Conservation (phyloP, 2,329 filamentous ascomycete genomes). For the Fusarium circinatum region DNA sequence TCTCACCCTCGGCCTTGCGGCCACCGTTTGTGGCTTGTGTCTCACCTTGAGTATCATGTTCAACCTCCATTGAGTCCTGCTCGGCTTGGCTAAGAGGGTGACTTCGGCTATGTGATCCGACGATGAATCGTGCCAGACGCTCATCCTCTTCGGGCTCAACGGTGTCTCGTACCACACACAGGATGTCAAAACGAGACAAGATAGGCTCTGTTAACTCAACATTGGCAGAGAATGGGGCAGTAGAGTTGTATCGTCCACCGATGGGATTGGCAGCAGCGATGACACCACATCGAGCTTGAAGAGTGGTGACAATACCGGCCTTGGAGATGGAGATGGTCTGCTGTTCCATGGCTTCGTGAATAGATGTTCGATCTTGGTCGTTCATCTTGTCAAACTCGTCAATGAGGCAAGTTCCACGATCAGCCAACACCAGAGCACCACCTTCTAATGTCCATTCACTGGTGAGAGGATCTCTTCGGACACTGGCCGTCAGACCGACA, state of each 20-base stretch:
- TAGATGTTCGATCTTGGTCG: constrained; percentile 96
- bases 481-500: constrained; percentile 96
- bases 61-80: constrained; percentile 69
- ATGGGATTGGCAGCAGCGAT: constrained; percentile 97
- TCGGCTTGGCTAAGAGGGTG: constrained; percentile 72
- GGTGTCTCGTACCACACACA: constrained; percentile 94
- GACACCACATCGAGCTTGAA: constrained; percentile 95
- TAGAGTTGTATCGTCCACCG: constrained; percentile 95
- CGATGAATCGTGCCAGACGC: constrained; percentile 91
- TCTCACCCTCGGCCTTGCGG: constrained; percentile 68
- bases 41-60: constrained; percentile 61
- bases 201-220: constrained; percentile 98
- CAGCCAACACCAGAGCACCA: constrained; percentile 92
- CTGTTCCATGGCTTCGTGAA: constrained; percentile 99
- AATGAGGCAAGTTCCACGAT: constrained; percentile 94
- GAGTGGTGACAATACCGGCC: constrained; percentile 95
- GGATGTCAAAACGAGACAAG: constrained; percentile 95
- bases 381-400: constrained; percentile 99
- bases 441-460: constrained; percentile 98
- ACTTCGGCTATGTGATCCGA: constrained; percentile 91
- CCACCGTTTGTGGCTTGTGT: constrained; percentile 45
- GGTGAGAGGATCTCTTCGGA: constrained; percentile 93
- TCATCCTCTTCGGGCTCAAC: constrained; percentile 94
- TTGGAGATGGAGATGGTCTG: constrained; percentile 99
- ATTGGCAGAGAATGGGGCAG: constrained; percentile 94